Percentiles rank a stretch among this genome's conserved stretches.
phyloP scores from a whole-genome alignment of 768 basidiomycete genomes.

The Pilatotrama ljubarskyi region DNA sequence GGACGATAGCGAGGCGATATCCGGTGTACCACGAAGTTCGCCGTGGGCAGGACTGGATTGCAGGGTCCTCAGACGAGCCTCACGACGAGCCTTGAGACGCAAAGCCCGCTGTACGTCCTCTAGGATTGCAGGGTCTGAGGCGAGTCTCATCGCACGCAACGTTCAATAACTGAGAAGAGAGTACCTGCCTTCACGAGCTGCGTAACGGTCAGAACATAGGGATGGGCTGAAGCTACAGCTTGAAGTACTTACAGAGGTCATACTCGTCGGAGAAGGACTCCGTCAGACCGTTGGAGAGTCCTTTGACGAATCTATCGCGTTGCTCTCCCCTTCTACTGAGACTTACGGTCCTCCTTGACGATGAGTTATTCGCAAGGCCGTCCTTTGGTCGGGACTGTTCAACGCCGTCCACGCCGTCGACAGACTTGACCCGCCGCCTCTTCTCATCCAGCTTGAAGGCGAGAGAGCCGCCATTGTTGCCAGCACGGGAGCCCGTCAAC shows the following conservation, averaged over 20 bases:
- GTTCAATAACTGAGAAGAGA: not conserved
- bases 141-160: not conserved
- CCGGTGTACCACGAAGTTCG: slow-evolving; percentile 29
- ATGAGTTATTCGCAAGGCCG: not conserved
- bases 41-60: slow-evolving; percentile 20
- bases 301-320: slow-evolving; percentile 7
- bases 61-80: slow-evolving; percentile 53
- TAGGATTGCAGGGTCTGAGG: slow-evolving; percentile 71
- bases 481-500: slow-evolving; percentile 12
- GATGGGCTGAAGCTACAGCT: not conserved
- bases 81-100: slow-evolving; percentile 70
- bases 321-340: slow-evolving; percentile 14
- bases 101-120: slow-evolving; percentile 80
- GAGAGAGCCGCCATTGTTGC: slow-evolving; percentile 3
- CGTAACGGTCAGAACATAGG: slow-evolving; percentile 10
- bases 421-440: slow-evolving; percentile 35
- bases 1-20: slow-evolving; percentile 30
- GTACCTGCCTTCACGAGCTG: slow-evolving; percentile 74
- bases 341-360: slow-evolving; percentile 6
- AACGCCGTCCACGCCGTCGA: slow-evolving; percentile 20
- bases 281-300: slow-evolving; percentile 5
- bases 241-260: slow-evolving; percentile 60
- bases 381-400: slow-evolving; percentile 3
- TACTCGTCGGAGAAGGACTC: slow-evolving; percentile 72
- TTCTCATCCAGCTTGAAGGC: slow-evolving; percentile 22